phyloP scores from a whole-genome alignment of 73 alveolate species.

The Halteria grandinella region DNA sequence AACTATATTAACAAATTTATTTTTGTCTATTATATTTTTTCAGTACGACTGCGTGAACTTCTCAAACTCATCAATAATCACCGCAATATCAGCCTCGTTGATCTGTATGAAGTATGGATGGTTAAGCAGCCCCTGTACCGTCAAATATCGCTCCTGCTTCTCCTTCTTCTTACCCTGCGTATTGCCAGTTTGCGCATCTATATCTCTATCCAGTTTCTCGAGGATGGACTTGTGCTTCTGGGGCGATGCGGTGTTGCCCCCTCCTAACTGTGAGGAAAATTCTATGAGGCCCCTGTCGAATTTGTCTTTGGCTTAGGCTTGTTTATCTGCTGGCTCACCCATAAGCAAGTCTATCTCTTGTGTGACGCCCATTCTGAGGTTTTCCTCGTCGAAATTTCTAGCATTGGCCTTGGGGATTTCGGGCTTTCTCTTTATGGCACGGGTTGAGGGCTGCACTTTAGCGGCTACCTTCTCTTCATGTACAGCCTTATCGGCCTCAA shows the following conservation, averaged over 20 bases:
- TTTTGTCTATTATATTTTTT: too few relatives aligned
- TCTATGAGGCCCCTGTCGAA: slow-evolving; percentile 21
- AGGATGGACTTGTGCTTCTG: too few relatives aligned
- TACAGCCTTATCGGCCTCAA: too few relatives aligned
- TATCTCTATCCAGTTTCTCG: too few relatives aligned
- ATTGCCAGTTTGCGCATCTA: too few relatives aligned
- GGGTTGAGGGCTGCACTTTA: neutral
- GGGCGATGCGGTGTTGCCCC: too few relatives aligned
- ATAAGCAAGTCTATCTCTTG: slow-evolving; percentile 14
- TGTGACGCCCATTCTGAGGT: neutral
- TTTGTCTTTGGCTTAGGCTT: neutral
- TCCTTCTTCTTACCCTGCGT: slow-evolving; percentile 40
- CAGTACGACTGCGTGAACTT: neutral
- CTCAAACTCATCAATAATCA: slow-evolving; percentile 49
- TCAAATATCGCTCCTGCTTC: slow-evolving; percentile 33
- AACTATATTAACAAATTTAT: too few relatives aligned
- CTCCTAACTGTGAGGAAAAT: too few relatives aligned
- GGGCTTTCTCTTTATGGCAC: slow-evolving; percentile 30
- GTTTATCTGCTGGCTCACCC: neutral
- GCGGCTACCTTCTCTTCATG: neutral
- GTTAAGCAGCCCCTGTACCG: slow-evolving; percentile 31
- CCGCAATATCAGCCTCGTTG: slow-evolving; percentile 26
- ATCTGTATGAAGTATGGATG: slow-evolving; percentile 34
- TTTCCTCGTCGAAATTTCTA: slow-evolving; percentile 28
- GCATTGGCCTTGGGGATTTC: slow-evolving; percentile 30